Conservation (phyloP, 202 grass and related monocot genomes). For the Sporobolus alterniflorus region DNA sequence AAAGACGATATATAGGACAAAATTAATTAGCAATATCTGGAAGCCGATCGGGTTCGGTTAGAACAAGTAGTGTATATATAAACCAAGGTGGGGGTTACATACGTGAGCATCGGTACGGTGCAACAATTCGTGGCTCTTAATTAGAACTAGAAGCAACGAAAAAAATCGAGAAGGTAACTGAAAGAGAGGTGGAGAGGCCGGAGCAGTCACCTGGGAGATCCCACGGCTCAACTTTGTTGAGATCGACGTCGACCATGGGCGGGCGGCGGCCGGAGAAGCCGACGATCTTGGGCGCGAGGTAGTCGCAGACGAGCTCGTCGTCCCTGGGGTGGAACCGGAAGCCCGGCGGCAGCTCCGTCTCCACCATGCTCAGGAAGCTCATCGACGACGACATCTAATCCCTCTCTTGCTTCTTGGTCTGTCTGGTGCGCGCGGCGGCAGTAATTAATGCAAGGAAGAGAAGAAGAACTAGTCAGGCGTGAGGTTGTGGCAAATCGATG, state of each 20-base stretch:
- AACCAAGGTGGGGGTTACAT: neutral
- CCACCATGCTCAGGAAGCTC: slow-evolving; percentile 92
- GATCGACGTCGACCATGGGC: slow-evolving; percentile 81
- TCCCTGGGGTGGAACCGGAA: slow-evolving; percentile 98
- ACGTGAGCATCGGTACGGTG: neutral
- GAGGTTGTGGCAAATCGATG: too few relatives aligned
- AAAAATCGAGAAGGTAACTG: neutral
- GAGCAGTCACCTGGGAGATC: slow-evolving; percentile 79
- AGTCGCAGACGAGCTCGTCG: slow-evolving; percentile 96
- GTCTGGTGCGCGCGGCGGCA: too few relatives aligned
- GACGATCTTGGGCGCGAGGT: slow-evolving; percentile 71
- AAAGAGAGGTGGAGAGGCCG: neutral
- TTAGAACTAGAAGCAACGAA: neutral
- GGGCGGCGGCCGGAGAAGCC: slow-evolving; percentile 44
- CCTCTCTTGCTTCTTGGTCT: neutral
- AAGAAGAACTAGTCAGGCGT: too few relatives aligned
- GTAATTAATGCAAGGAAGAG: too few relatives aligned
- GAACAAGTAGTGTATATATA: too few relatives aligned
- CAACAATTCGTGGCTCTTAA: neutral
- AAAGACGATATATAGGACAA: neutral
- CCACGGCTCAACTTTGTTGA: slow-evolving; percentile 99
- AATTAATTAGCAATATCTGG: neutral
- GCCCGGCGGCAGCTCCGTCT: slow-evolving; percentile 86
- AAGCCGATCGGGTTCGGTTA: neutral
- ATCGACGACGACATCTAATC: slow-evolving; percentile 52